These are phyloP conservation scores for Heritiera littoralis DNA, from an alignment of 345 rosid genomes.

Conservation along the genomic window DNA sequence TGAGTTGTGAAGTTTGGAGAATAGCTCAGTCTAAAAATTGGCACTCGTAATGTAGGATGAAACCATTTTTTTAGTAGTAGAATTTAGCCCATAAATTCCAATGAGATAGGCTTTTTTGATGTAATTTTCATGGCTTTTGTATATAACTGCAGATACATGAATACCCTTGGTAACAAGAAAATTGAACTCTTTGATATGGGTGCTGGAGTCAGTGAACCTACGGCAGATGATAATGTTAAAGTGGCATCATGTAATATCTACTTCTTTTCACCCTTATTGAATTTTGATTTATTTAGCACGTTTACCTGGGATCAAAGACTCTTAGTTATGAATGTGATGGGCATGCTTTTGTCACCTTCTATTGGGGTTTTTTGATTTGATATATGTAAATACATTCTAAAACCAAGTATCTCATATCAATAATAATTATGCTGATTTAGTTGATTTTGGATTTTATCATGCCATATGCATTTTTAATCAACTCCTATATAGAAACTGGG, in stretches of 20 bases:
- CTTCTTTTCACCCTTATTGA: neutral
- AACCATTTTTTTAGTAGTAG: neutral
- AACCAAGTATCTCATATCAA: neutral
- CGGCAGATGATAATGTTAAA: slow-evolving; percentile 82
- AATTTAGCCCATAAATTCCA: neutral
- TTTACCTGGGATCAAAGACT: neutral
- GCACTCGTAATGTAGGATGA: neutral
- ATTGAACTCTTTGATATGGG: slow-evolving; percentile 91
- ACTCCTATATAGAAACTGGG: neutral
- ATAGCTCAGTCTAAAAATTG: neutral
- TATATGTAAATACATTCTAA: neutral
- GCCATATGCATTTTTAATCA: neutral
- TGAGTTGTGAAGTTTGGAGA: neutral
- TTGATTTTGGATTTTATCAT: slow-evolving; percentile 1
- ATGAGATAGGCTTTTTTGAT: slow-evolving; percentile 3
- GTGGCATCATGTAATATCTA: slow-evolving; percentile 75
- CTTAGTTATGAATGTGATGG: neutral
- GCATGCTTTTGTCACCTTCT: neutral
- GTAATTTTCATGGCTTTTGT: neutral
- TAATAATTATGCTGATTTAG: neutral
- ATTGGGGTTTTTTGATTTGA: neutral
- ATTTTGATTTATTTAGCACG: neutral
- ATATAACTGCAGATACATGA: slow-evolving; percentile 68
- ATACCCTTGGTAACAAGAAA: slow-evolving; percentile 86
- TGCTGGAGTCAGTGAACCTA: slow-evolving; percentile 88